Conservation (phyloP, 192 early-diverging fungal species). For the Coemansia sp. region DNA sequence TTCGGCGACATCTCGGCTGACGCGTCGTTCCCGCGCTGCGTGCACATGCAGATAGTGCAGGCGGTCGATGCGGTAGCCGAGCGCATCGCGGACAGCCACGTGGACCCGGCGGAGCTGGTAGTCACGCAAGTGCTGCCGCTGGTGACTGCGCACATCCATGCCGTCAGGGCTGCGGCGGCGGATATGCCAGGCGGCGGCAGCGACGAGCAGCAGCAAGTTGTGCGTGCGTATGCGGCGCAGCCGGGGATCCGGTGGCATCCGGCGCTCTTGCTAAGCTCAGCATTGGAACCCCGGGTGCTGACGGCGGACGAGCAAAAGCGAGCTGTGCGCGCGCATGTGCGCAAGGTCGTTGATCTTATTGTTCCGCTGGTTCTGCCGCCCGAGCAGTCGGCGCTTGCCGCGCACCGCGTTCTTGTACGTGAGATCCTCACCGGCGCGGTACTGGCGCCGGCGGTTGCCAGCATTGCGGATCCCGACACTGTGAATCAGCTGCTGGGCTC, state of each 20-base stretch:
- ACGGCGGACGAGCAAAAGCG: not conserved
- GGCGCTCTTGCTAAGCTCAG: conserved; percentile 5
- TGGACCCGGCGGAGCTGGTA: conserved; percentile 67
- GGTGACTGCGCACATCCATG: conserved; percentile 70
- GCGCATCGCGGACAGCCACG: conserved; percentile 5
- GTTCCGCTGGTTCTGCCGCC: conserved; percentile 67
- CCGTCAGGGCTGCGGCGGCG: conserved; percentile 42
- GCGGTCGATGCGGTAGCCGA: conserved; percentile 34
- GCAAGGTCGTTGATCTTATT: conserved; percentile 62
- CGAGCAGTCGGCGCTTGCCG: conserved; percentile 60
- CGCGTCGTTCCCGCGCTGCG: conserved; percentile 43
- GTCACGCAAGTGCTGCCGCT: conserved; percentile 68
- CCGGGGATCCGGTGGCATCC: conserved; percentile 43
- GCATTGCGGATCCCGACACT: conserved; percentile 82
- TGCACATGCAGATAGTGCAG: conserved; percentile 28
- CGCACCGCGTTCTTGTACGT: conserved; percentile 67
- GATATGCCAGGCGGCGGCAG: not conserved
- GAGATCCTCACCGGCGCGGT: conserved; percentile 76
- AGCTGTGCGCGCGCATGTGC: conserved; percentile 64
- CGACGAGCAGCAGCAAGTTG: not conserved
- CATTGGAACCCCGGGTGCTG: not conserved
- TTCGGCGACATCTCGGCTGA: conserved; percentile 50
- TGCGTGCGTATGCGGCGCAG: not conserved
- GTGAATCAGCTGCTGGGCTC: conserved; percentile 81
- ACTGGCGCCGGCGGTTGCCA: conserved; percentile 67